Conservation (phyloP, 257 asterid species). For the Capsicum rhomboideum region DNA sequence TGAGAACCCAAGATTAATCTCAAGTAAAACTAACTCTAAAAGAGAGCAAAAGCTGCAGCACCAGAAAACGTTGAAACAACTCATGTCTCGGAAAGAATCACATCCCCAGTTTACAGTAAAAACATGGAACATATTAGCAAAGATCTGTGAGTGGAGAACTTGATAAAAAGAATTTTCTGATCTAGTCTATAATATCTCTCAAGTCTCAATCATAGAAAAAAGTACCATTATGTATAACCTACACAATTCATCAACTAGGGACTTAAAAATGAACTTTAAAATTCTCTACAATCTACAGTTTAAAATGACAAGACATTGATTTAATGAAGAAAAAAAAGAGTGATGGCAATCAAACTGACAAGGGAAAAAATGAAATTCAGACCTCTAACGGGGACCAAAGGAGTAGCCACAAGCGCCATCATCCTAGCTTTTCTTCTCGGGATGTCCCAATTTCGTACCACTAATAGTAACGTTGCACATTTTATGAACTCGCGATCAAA, state of each 20-base stretch:
- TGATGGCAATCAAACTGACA: slow-evolving; percentile 10
- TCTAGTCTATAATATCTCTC: neutral
- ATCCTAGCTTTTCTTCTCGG: slow-evolving; percentile 15
- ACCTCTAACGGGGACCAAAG: slow-evolving; percentile 21
- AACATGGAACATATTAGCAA: neutral
- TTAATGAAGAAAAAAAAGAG: neutral
- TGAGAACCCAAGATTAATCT: too few species aligned
- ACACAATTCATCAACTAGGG: neutral
- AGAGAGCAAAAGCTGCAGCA: neutral
- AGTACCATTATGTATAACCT: neutral
- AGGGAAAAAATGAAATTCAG: slow-evolving; percentile 5
- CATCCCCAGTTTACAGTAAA: neutral
- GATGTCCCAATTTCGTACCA: slow-evolving; percentile 8
- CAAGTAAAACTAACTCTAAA: neutral
- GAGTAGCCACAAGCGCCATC: slow-evolving; percentile 25
- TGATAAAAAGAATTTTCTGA: slow-evolving; percentile 8
- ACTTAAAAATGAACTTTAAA: too few species aligned
- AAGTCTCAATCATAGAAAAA: neutral
- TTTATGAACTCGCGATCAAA: too few species aligned
- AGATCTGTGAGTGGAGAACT: neutral
- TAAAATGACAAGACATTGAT: slow-evolving; percentile 1
- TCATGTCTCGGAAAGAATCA: too few species aligned
- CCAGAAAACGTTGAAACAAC: neutral
- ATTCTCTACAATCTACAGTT: slow-evolving; percentile 9
- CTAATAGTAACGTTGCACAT: neutral